A percentile compares a stretch with the other conserved stretches of the same genome.
These are phyloP conservation scores for Protomyces gravidus DNA, from an alignment of 1,139 yeast species.

Conservation along the genomic window DNA sequence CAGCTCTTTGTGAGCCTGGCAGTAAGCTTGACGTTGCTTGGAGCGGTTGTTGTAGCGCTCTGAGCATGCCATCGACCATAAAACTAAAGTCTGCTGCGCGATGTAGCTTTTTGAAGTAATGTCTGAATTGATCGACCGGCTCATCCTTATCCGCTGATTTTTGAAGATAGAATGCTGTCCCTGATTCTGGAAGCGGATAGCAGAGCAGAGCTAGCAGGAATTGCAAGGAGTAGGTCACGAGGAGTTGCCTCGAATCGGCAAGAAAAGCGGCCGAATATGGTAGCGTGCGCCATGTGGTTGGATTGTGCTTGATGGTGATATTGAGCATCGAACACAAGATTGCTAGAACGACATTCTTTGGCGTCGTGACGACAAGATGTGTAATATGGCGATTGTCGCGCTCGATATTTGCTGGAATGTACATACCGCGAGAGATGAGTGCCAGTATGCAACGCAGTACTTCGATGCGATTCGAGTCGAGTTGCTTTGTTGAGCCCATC, in stretches of 20 bases:
- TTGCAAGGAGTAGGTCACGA: constrained; percentile 59
- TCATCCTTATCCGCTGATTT: constrained; percentile 10
- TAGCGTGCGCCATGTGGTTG: constrained; percentile 43
- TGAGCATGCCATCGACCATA: constrained; percentile 44
- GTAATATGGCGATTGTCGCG: constrained; percentile 24
- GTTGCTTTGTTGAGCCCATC: constrained; percentile 43
- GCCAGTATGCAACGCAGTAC: constrained; percentile 59
- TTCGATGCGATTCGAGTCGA: constrained; percentile 66
- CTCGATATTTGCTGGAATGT: constrained; percentile 43
- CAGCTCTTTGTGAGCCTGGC: constrained; percentile 40
- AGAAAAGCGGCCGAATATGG: constrained; percentile 42
- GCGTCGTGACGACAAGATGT: constrained; percentile 20
- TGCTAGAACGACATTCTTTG: constrained; percentile 47
- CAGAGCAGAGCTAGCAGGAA: constrained; percentile 58
- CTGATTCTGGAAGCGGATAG: constrained; percentile 56
- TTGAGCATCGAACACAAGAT: constrained; percentile 69
- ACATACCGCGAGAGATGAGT: constrained; percentile 62
- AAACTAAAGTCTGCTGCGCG: constrained; percentile 47
- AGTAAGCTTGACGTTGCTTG: constrained; percentile 39
- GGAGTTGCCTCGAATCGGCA: constrained; percentile 51
- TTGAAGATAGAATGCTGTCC: constrained; percentile 18
- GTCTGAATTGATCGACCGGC: constrained; percentile 39
- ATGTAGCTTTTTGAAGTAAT: constrained; percentile 42
- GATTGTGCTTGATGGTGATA: constrained; percentile 38
- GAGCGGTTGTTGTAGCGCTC: constrained; percentile 38